phyloP scores from a whole-genome alignment of 2,329 filamentous ascomycete species.

The Fusarium tjaetaba region DNA sequence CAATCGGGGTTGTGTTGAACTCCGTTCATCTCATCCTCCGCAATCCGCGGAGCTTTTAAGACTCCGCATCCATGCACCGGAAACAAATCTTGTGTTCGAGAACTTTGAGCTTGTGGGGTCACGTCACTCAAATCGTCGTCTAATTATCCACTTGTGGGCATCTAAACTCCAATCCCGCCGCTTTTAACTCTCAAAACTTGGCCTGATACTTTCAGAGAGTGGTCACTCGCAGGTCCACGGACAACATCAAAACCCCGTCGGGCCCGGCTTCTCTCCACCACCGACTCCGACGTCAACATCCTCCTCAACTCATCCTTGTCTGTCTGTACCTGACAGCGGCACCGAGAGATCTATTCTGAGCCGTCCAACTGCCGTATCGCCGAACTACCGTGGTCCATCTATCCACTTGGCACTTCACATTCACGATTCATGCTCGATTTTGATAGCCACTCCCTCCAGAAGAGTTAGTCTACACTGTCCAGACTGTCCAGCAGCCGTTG shows the following conservation, averaged over 20 bases:
- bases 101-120: conserved; percentile 21
- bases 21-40: conserved; percentile 1
- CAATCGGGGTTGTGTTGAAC: neutral
- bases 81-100: conserved; percentile 12
- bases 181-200: neutral
- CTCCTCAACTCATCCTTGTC: conserved; percentile 24
- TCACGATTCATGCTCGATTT: neutral
- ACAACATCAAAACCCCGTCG: conserved; percentile 22
- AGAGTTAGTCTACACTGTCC: neutral
- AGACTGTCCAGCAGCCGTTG: conserved; percentile 1
- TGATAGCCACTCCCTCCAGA: neutral
- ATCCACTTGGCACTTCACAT: neutral
- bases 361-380: conserved; percentile 14
- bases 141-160: conserved; percentile 5
- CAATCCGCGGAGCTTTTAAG: conserved; percentile 16
- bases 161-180: conserved; percentile 8
- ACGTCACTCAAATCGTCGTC: neutral
- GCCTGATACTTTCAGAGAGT: neutral
- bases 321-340: conserved; percentile 16
- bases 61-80: neutral
- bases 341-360: conserved; percentile 10
- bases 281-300: conserved; percentile 23
- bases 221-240: neutral
- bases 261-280: conserved; percentile 21
- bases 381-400: conserved; percentile 11